A percentile compares a stretch with the other conserved stretches of the same genome.
phyloP scores from a whole-genome alignment of 2,329 filamentous ascomycete genomes.

The Cordyceps tenuipes region DNA sequence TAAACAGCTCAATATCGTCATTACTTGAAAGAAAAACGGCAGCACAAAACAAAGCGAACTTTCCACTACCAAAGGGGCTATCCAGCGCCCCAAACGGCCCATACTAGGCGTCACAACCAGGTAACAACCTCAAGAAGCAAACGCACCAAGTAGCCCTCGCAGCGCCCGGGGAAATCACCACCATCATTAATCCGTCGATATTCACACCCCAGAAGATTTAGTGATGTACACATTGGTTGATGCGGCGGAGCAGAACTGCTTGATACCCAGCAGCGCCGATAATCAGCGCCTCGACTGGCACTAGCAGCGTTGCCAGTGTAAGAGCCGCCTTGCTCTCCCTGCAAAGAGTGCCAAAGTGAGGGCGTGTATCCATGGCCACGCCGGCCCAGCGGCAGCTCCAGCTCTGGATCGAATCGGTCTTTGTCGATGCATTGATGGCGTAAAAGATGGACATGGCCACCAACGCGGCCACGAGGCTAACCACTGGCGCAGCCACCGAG shows the following conservation, averaged over 20 bases:
- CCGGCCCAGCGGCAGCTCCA: conserved; percentile 55
- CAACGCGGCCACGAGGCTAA: conserved; percentile 33
- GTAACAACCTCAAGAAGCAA: neutral
- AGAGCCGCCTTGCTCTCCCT: conserved; percentile 45
- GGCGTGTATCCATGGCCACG: conserved; percentile 42
- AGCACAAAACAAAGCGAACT: neutral
- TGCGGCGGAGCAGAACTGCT: conserved; percentile 28
- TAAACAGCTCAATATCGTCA: neutral
- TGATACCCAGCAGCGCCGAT: conserved; percentile 39
- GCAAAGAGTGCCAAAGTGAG: conserved; percentile 50
- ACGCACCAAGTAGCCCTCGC: neutral
- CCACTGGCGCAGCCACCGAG: conserved; percentile 20
- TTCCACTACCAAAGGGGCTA: neutral
- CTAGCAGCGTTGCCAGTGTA: conserved; percentile 46
- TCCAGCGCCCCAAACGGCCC: neutral
- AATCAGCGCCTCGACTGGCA: conserved; percentile 46
- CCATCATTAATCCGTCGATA: no score
- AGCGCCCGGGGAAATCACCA: no score
- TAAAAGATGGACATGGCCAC: conserved; percentile 51
- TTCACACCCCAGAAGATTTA: neutral
- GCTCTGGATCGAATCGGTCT: conserved; percentile 47
- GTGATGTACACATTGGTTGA: conserved; percentile 20
- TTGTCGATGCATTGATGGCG: conserved; percentile 43
- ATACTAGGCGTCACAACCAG: neutral
- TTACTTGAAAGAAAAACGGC: neutral